Percentiles rank a stretch among this genome's conserved stretches.
Evolutionary conservation across 108 stramenopile genomes (phyloP).

Genomic region (Skeletonema potamos): DNA sequence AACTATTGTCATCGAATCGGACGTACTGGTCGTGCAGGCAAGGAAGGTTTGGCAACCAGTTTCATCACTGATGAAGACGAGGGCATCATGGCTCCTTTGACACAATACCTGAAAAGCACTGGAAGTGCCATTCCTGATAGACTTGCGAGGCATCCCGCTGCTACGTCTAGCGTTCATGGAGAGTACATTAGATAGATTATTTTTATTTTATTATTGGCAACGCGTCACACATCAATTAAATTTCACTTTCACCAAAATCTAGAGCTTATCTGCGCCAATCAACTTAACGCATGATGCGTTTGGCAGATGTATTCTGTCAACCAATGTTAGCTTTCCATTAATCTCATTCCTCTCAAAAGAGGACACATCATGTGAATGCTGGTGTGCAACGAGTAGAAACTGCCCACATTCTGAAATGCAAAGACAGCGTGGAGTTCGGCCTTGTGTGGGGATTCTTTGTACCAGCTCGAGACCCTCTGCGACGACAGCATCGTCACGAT

Average conservation of each 20-base stretch:
- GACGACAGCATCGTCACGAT: neutral
- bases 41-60: conserved; percentile 91
- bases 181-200: conserved; percentile 13
- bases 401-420: conserved; percentile 39
- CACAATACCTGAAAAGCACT: conserved; percentile 80
- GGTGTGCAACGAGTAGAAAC: conserved; percentile 42
- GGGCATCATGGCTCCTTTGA: conserved; percentile 88
- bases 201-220: too few species aligned
- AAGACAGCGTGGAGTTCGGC: conserved; percentile 37
- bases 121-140: conserved; percentile 74
- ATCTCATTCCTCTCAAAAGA: conserved; percentile 23
- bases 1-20: conserved; percentile 98
- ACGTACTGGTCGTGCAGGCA: conserved; percentile 97
- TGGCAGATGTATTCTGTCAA: conserved; percentile 26
- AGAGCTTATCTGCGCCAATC: conserved; percentile 12
- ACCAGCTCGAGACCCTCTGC: conserved; percentile 13
- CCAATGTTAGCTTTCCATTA: conserved; percentile 15
- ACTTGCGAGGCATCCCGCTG: conserved; percentile 77
- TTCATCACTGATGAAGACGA: conserved; percentile 92
- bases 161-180: conserved; percentile 23
- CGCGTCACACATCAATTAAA: neutral
- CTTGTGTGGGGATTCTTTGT: conserved; percentile 24
- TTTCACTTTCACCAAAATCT: neutral
- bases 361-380: conserved; percentile 47
- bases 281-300: conserved; percentile 43